Percentiles rank a stretch among this genome's conserved stretches.
Evolutionary conservation across 768 basidiomycete genomes (phyloP).

Genomic region (Mycena kentingensis): DNA sequence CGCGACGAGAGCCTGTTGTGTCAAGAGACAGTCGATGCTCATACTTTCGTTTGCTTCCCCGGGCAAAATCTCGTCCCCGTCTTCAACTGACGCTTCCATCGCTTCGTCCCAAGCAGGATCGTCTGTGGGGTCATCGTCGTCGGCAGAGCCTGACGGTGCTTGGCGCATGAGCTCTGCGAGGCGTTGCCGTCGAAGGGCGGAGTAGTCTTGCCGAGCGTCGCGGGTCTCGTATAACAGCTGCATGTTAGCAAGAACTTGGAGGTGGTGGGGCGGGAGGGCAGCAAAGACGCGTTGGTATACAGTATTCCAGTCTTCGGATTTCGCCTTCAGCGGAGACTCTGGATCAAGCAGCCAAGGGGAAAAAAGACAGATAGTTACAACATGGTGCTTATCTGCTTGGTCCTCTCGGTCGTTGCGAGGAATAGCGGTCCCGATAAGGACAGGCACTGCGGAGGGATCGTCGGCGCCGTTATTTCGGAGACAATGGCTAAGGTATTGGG

Average conservation of each 20-base stretch:
- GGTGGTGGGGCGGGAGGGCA: not conserved
- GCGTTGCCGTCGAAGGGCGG: slow-evolving; percentile 1
- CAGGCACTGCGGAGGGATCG: not conserved
- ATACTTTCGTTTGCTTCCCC: not conserved
- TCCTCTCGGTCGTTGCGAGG: not conserved
- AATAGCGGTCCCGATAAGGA: not conserved
- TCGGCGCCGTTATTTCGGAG: not conserved
- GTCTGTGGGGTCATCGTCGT: not conserved
- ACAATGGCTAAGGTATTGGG: not conserved
- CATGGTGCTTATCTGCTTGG: not conserved
- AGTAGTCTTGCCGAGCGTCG: slow-evolving; percentile 9
- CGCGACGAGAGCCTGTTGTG: too few species aligned
- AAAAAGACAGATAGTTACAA: slow-evolving; percentile 5
- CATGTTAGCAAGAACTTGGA: not conserved
- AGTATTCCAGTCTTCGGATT: too few species aligned
- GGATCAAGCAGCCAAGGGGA: not conserved
- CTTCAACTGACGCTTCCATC: slow-evolving; percentile 4
- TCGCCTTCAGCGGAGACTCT: not conserved
- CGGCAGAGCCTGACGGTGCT: not conserved
- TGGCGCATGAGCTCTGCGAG: not conserved
- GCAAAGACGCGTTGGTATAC: not conserved
- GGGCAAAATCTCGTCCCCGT: slow-evolving; percentile 1
- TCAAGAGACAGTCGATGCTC: not conserved
- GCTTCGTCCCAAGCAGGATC: slow-evolving; percentile 13
- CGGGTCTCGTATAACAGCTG: slow-evolving; percentile 9